A percentile compares a stretch with the other conserved stretches of the same genome.
These are phyloP conservation scores for Aechmea fasciata DNA, from an alignment of 176 grass and related monocot species.

Conservation along the genomic window DNA sequence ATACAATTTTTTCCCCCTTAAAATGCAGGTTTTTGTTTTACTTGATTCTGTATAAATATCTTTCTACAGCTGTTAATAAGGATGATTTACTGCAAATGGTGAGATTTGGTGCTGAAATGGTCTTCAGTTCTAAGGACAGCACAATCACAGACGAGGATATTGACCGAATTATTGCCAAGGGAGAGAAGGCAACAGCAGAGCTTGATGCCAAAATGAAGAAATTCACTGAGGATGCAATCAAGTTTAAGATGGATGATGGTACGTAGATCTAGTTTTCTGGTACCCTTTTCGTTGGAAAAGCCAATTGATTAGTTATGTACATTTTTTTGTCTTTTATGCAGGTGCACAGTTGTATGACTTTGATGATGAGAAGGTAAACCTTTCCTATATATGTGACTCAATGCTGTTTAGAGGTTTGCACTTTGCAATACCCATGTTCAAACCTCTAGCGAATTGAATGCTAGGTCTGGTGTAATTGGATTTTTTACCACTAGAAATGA, in stretches of 20 bases:
- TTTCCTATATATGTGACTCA: background rate
- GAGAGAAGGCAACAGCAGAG: constrained; percentile 89
- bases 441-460: no score
- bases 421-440: background rate
- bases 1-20: background rate
- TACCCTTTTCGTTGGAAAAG: background rate
- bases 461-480: background rate
- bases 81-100: constrained; percentile 98
- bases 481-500: background rate
- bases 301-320: background rate
- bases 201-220: constrained; percentile 99
- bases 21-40: no score
- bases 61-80: constrained; percentile 85
- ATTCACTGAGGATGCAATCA: constrained; percentile 97
- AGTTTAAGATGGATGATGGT: constrained; percentile 99
- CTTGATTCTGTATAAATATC: background rate
- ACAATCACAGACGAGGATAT: constrained; percentile 97
- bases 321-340: constrained; percentile 28
- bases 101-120: constrained; percentile 97
- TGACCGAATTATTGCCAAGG: constrained; percentile 93
- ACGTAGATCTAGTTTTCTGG: constrained; percentile 17
- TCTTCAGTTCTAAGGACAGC: constrained; percentile 97
- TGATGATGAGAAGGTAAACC: constrained; percentile 90
- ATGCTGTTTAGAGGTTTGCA: constrained; percentile 7
- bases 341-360: constrained; percentile 96